These are phyloP conservation scores for Aspergillus piperis DNA, from an alignment of 2,329 filamentous ascomycete genomes.

Conservation along the genomic window DNA sequence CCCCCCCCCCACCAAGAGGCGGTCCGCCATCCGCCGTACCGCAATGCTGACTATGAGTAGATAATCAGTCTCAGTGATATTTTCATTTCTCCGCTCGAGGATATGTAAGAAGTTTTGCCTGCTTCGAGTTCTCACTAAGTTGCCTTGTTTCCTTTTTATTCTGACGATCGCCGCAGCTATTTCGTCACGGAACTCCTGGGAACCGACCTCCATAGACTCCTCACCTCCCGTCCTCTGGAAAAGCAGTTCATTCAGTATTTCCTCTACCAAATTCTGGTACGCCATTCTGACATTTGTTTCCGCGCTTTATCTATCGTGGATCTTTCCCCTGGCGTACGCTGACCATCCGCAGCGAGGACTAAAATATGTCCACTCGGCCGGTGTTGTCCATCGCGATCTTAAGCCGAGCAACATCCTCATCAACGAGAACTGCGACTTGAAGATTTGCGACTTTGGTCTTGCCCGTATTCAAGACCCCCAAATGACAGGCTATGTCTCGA, in stretches of 20 bases:
- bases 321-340: conserved; percentile 15
- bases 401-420: conserved; percentile 99
- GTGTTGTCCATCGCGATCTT: conserved; percentile 94
- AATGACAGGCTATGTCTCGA: conserved; percentile 99
- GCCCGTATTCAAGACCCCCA: conserved; percentile 98
- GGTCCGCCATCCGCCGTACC: not conserved
- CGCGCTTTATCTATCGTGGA: not conserved
- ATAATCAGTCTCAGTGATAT: conserved; percentile 99
- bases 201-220: conserved; percentile 90
- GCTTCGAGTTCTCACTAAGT: not conserved
- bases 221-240: conserved; percentile 93
- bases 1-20: not conserved
- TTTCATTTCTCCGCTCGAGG: conserved; percentile 97
- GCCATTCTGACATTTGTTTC: conserved; percentile 33
- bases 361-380: conserved; percentile 98
- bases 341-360: conserved; percentile 71
- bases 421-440: conserved; percentile 99
- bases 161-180: conserved; percentile 62
- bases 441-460: conserved; percentile 98
- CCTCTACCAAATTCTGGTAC: conserved; percentile 95
- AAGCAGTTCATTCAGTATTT: conserved; percentile 99
- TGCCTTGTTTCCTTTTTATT: not conserved
- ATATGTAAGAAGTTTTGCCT: conserved; percentile 69
- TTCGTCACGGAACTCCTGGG: conserved; percentile 97
- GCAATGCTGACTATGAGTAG: conserved; percentile 48